Base-by-base conservation (phyloP, 768 basidiomycete species). In the Tylopilus vinaceipallidus region DNA sequence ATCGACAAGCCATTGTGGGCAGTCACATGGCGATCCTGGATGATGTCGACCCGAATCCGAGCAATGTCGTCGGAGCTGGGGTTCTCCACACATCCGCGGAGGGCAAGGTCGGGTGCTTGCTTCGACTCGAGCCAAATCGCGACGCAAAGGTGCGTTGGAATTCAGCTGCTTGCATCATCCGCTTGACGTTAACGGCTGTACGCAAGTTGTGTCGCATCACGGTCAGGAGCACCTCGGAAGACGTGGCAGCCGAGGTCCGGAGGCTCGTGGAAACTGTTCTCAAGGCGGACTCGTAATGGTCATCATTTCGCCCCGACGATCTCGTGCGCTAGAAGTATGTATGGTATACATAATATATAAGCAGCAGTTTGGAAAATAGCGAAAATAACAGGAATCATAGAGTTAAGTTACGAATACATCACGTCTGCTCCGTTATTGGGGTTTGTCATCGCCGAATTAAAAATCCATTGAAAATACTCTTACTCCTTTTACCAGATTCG, bases 91-190 rank as follows among this genome's bases (percentile, higher is more conserved):
- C 85, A 74, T 86, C 88, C n/a, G 68, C 74, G 5, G 88, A 88
- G 4, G 95, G 95, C 29, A 98, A 98, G 70, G 91, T 98, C 42
- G 97, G 97, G 6, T 98, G 97, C 64, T 73, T 99, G 54, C 69
- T 98, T 55, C 80, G 97, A 47, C 67, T 98, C 24, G 97, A 99
- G 68, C 97, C 97, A 2, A 99, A 98, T 71, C 80, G 83, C 45
- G 94, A 97, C 52, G 97, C 95, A 23, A 95, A 97, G 80, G 93
- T 92, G 62, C 43, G 78, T 54, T 35, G 27, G 12, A 9, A 51
- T 30, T 49, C 17, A 35, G 32, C 20, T 27, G 22, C 3, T 1
- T 29, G 17, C 14, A 38, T 33, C 20, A 17, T 24, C 23, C 14
- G 7, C 37, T 20, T 41, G 24, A 32, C 17, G 37, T 36, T 54